These are phyloP conservation scores for Trametes cinnabarina DNA, from an alignment of 768 basidiomycete species.

Conservation along the genomic window DNA sequence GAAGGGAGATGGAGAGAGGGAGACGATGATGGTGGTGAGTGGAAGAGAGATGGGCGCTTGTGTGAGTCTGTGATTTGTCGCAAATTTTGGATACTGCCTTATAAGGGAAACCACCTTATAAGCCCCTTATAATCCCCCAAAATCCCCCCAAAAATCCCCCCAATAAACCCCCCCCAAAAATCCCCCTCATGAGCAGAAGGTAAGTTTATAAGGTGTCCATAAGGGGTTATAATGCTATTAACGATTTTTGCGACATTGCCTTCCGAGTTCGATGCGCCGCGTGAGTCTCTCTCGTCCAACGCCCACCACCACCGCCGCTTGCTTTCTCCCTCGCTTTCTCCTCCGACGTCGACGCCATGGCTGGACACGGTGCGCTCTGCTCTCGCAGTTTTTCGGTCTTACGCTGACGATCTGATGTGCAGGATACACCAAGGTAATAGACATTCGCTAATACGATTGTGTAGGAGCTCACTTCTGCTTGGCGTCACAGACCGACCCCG, in stretches of 20 bases:
- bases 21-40: slow-evolving; percentile 21
- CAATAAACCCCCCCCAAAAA: no score
- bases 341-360: slow-evolving; percentile 42
- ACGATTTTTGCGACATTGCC: no score
- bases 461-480: slow-evolving; percentile 5
- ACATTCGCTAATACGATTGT: background rate
- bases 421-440: slow-evolving; percentile 61
- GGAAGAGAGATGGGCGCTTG: slow-evolving; percentile 23
- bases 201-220: no score
- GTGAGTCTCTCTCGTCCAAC: no score
- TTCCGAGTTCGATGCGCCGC: no score
- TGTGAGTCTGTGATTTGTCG: slow-evolving; percentile 15
- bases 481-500: slow-evolving; percentile 41
- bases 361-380: slow-evolving; percentile 55
- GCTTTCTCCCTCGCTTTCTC: background rate
- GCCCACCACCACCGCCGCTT: slow-evolving; percentile 8
- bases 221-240: no score
- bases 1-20: slow-evolving; percentile 9
- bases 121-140: no score
- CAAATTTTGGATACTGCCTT: no score
- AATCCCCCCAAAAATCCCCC: no score
- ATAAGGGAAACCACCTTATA: no score
- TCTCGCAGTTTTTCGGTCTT: background rate
- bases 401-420: background rate
- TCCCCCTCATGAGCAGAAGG: no score